Evolutionary conservation across 2,329 filamentous ascomycete species (phyloP).

Genomic region (Clonostachys chloroleuca): DNA sequence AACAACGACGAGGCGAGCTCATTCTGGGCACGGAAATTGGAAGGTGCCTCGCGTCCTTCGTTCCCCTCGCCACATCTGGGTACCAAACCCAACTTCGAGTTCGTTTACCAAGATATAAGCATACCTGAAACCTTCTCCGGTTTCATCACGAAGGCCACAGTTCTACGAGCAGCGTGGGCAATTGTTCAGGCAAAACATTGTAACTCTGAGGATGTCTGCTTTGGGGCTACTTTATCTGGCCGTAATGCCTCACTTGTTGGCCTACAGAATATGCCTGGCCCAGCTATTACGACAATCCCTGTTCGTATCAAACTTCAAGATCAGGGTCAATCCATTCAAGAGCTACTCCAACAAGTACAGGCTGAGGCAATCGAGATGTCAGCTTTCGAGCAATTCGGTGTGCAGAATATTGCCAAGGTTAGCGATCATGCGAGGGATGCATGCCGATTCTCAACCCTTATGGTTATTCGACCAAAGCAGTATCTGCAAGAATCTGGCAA

Average conservation of each 20-base stretch:
- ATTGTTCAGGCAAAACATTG: slow-evolving; percentile 18
- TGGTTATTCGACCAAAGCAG: slow-evolving; percentile 7
- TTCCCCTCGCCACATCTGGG: background rate
- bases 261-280: slow-evolving; percentile 9
- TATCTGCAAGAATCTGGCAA: background rate
- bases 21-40: slow-evolving; percentile 1
- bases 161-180: slow-evolving; percentile 5
- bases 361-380: slow-evolving; percentile 9
- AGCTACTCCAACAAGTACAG: slow-evolving; percentile 7
- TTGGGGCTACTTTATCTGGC: slow-evolving; percentile 5
- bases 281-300: slow-evolving; percentile 9
- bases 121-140: background rate
- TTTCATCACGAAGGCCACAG: slow-evolving; percentile 9
- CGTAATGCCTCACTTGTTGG: slow-evolving; percentile 9
- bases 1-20: background rate
- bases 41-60: background rate
- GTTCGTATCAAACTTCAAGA: slow-evolving; percentile 3
- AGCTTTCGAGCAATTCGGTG: slow-evolving; percentile 10
- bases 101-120: background rate
- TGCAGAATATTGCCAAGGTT: slow-evolving; percentile 13
- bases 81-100: background rate
- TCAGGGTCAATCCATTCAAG: slow-evolving; percentile 1
- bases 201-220: slow-evolving; percentile 17
- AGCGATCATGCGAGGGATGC: slow-evolving; percentile 6
- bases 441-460: slow-evolving; percentile 10